Evolutionary conservation across 306 rosid species (phyloP).

Genomic region (Cicer arietinum): DNA sequence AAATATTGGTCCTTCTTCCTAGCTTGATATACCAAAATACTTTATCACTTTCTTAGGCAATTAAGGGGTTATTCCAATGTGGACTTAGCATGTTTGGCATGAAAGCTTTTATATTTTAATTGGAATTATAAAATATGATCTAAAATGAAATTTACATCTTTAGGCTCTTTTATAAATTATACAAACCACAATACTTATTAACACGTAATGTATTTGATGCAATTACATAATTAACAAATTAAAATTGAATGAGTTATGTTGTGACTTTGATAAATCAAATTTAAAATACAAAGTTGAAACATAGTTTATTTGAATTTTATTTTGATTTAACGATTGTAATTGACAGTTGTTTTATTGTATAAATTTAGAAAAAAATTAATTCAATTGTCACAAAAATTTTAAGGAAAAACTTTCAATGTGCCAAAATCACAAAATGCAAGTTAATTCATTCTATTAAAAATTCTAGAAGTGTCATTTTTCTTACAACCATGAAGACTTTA

Average conservation of each 20-base stretch:
- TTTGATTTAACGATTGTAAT: too few species aligned
- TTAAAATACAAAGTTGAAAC: too few species aligned
- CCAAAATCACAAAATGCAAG: neutral
- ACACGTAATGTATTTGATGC: too few species aligned
- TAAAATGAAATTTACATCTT: neutral
- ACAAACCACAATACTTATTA: too few species aligned
- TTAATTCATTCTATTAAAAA: neutral
- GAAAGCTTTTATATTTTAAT: slow-evolving; percentile 1
- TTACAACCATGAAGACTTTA: neutral
- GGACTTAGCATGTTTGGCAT: slow-evolving; percentile 4
- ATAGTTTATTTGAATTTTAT: too few species aligned
- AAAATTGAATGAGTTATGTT: too few species aligned
- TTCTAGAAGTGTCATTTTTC: neutral
- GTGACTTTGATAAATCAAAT: too few species aligned
- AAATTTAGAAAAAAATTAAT: too few species aligned
- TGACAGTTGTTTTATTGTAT: too few species aligned
- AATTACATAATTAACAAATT: too few species aligned
- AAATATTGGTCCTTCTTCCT: neutral
- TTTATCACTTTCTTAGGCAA: neutral
- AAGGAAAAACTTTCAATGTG: neutral
- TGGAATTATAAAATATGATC: neutral
- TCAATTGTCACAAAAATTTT: neutral
- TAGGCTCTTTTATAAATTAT: neutral
- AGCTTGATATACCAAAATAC: too few species aligned
- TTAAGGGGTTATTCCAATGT: neutral